Evolutionary conservation across 495 filamentous ascomycete species (phyloP).

Genomic region (Aspergillus ostianus): DNA sequence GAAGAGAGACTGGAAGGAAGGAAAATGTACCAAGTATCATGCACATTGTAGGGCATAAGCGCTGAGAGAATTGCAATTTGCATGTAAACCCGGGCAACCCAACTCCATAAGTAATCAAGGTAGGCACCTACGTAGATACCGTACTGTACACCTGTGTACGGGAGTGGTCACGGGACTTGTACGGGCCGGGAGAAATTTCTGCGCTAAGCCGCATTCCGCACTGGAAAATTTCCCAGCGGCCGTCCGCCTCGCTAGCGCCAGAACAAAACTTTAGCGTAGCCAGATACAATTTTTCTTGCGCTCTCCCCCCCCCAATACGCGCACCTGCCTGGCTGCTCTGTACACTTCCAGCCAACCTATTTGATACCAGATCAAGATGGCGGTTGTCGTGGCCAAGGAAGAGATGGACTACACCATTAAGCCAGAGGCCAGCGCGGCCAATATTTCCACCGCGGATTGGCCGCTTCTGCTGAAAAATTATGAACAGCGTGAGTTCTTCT

Average conservation of each 20-base stretch:
- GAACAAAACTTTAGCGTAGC: constrained; percentile 25
- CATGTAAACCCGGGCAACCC: too few species aligned
- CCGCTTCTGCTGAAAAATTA: constrained; percentile 92
- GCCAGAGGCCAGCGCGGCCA: constrained; percentile 70
- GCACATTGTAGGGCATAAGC: too few species aligned
- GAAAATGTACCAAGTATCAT: neutral
- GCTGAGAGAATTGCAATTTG: too few species aligned
- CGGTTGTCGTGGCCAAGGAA: constrained; percentile 62
- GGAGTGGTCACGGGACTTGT: neutral
- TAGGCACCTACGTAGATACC: too few species aligned
- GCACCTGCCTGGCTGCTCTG: constrained; percentile 20
- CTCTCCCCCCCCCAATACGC: constrained; percentile 20
- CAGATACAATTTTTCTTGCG: constrained; percentile 23
- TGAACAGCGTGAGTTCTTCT: constrained; percentile 61
- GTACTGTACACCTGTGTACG: neutral
- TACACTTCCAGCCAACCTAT: constrained; percentile 23
- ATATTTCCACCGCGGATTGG: constrained; percentile 76
- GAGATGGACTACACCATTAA: constrained; percentile 81
- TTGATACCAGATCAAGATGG: constrained; percentile 37
- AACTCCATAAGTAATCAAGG: too few species aligned
- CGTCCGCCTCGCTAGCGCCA: constrained; percentile 27
- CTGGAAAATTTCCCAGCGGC: constrained; percentile 27
- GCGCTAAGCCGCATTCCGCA: constrained; percentile 26
- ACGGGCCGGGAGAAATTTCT: constrained; percentile 2
- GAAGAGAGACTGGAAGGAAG: neutral